These are phyloP conservation scores for Teratosphaeriaceae sp. DNA, from an alignment of 2,329 filamentous ascomycete genomes.

Conservation along the genomic window DNA sequence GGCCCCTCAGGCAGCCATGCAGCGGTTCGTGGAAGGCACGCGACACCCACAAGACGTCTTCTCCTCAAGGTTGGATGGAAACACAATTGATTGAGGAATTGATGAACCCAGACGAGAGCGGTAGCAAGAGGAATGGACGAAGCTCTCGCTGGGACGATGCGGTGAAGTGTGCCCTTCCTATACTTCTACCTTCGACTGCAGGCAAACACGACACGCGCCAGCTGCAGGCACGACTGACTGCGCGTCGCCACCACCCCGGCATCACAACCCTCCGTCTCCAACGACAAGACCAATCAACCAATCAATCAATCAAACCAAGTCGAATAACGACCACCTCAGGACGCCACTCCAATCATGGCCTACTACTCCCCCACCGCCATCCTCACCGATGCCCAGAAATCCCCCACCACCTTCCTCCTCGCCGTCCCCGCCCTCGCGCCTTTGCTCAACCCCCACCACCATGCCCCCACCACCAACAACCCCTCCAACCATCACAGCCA, in stretches of 20 bases:
- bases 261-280: background rate
- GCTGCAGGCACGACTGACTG: background rate
- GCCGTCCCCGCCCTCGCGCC: conserved; percentile 69
- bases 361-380: conserved; percentile 85
- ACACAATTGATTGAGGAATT: background rate
- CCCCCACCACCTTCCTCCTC: conserved; percentile 90
- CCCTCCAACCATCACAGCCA: conserved; percentile 75
- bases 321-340: background rate
- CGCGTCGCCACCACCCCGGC: background rate
- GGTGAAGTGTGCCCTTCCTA: background rate
- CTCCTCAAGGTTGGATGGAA: background rate
- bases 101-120: background rate
- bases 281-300: background rate
- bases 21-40: background rate
- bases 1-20: background rate
- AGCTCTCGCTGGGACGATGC: too few species aligned
- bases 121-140: background rate
- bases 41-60: background rate
- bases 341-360: conserved; percentile 27
- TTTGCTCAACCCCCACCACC: conserved; percentile 70
- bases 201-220: background rate
- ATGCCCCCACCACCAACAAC: too few species aligned
- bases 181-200: background rate
- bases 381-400: conserved; percentile 85
- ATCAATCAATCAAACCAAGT: background rate